These are phyloP conservation scores for Kazachstania sp. DNA, from an alignment of 1,139 yeast species.

Conservation along the genomic window DNA sequence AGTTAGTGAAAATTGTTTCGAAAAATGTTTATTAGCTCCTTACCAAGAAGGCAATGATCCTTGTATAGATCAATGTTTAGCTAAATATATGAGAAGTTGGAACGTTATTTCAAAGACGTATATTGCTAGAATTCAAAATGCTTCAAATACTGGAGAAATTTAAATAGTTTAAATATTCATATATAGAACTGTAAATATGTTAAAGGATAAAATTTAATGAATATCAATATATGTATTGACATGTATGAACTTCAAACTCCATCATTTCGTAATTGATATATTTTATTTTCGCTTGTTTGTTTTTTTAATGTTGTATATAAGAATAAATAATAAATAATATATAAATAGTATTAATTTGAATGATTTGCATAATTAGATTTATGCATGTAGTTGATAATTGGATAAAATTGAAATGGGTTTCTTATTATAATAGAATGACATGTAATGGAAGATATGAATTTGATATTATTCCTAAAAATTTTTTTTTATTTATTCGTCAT, in stretches of 20 bases:
- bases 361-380: not conserved
- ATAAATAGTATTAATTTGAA: not conserved
- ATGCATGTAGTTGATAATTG: too few relatives aligned
- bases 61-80: slow-evolving; percentile 71
- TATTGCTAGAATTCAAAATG: slow-evolving; percentile 61
- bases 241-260: too few relatives aligned
- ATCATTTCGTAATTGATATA: not conserved
- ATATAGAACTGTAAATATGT: not conserved
- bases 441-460: not conserved
- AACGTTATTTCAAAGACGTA: slow-evolving; percentile 71
- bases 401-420: not conserved
- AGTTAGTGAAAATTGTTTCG: slow-evolving; percentile 83
- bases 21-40: slow-evolving; percentile 55
- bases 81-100: slow-evolving; percentile 90
- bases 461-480: not conserved
- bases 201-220: too few relatives aligned
- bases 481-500: slow-evolving; percentile 29
- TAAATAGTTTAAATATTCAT: slow-evolving; percentile 5
- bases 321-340: slow-evolving; percentile 1
- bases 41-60: slow-evolving; percentile 39
- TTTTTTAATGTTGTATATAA: not conserved
- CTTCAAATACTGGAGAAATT: slow-evolving; percentile 30
- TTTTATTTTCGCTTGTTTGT: slow-evolving; percentile 14
- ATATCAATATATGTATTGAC: too few relatives aligned
- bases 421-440: not conserved